These are phyloP conservation scores for Fraxinus pennsylvanica DNA, from an alignment of 257 asterid genomes.

Conservation along the genomic window DNA sequence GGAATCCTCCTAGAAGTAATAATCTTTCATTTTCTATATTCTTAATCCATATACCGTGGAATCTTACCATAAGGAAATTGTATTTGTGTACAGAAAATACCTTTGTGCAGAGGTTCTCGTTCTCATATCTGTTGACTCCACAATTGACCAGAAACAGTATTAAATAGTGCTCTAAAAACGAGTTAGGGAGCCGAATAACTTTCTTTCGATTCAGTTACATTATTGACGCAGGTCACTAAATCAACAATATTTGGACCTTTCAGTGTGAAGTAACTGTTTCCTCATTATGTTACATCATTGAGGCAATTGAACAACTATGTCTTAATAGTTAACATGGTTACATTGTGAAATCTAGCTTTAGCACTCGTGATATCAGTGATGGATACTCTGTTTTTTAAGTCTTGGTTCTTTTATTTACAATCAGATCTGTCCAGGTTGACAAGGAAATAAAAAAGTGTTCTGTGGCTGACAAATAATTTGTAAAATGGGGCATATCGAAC, in stretches of 20 bases:
- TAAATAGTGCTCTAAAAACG: background rate
- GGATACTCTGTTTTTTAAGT: background rate
- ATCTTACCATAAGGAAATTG: background rate
- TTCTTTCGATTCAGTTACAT: background rate
- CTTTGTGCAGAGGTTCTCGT: background rate
- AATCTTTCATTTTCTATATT: background rate
- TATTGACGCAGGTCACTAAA: background rate
- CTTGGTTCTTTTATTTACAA: background rate
- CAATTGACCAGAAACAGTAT: background rate
- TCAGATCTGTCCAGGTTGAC: background rate
- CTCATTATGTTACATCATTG: background rate
- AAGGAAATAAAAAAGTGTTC: background rate
- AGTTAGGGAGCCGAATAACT: background rate
- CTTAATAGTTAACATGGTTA: background rate
- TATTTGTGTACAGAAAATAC: background rate
- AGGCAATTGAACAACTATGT: background rate
- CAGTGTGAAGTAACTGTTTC: background rate
- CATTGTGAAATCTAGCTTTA: background rate
- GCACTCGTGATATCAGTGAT: background rate
- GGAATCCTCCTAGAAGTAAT: background rate
- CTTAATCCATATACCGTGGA: background rate
- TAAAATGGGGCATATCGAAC: constrained; percentile 42
- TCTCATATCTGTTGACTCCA: background rate
- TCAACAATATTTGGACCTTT: background rate
- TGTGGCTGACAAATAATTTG: background rate